Conservation (phyloP, 148 eudicot genomes). For the Chenopodium berlandieri region DNA sequence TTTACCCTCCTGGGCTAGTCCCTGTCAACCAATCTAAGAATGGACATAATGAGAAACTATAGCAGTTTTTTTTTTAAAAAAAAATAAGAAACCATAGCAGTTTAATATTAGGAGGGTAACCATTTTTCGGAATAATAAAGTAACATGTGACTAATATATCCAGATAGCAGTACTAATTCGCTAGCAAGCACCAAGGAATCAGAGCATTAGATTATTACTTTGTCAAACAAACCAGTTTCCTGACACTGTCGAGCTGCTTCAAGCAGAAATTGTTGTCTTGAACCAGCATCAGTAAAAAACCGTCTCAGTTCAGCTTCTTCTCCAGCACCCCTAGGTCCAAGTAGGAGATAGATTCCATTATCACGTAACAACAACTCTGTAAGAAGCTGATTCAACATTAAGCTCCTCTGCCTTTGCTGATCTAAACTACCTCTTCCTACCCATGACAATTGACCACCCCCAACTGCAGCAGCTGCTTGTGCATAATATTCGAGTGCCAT, state of each 20-base stretch:
- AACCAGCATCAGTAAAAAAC: conserved; percentile 57
- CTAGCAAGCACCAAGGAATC: conserved; percentile 4
- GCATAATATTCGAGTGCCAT: conserved; percentile 87
- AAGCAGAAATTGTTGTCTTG: conserved; percentile 71
- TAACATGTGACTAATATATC: neutral
- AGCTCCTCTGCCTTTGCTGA: conserved; percentile 87
- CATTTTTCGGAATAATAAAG: neutral
- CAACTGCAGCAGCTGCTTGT: conserved; percentile 89
- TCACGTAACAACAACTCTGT: conserved; percentile 73
- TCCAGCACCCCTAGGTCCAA: conserved; percentile 86
- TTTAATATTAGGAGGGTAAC: neutral
- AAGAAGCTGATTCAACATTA: conserved; percentile 93
- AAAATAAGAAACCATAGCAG: too few species aligned
- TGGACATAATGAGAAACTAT: neutral
- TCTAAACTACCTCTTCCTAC: conserved; percentile 72
- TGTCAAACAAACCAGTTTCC: conserved; percentile 82
- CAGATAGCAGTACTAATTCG: neutral
- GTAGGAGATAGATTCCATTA: conserved; percentile 69
- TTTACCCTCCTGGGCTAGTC: neutral
- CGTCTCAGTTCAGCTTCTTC: conserved; percentile 90
- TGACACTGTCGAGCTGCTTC: conserved; percentile 91
- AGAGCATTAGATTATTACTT: conserved; percentile 42
- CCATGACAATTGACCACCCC: conserved; percentile 94
- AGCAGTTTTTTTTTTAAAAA: neutral
- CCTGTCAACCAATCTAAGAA: neutral